These are phyloP conservation scores for Tolypocladium album DNA, from an alignment of 2,329 filamentous ascomycete genomes.

Conservation along the genomic window DNA sequence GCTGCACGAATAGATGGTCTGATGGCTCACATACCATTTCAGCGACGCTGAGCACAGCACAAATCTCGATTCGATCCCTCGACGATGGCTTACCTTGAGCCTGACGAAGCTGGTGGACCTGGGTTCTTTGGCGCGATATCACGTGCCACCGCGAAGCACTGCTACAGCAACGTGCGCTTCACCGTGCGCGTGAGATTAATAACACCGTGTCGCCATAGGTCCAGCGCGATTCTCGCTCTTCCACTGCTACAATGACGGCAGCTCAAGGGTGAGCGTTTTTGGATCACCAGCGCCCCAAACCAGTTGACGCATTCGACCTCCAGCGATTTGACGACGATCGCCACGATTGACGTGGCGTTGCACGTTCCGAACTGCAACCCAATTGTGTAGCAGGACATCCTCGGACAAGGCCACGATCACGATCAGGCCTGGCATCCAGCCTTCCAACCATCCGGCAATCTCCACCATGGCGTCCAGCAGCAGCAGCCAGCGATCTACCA, in stretches of 20 bases:
- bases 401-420: neutral
- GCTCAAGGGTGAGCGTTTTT: neutral
- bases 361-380: neutral
- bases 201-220: neutral
- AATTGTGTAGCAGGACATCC: neutral
- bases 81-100: neutral
- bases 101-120: neutral
- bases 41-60: neutral
- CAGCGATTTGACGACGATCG: neutral
- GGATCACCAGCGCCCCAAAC: neutral
- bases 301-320: neutral
- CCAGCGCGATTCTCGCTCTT: neutral
- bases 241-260: neutral
- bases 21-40: neutral
- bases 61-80: neutral
- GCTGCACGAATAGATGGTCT: conserved; percentile 2
- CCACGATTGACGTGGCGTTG: neutral
- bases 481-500: neutral
- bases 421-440: neutral
- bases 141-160: neutral
- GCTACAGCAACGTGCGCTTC: neutral
- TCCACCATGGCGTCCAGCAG: neutral
- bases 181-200: neutral
- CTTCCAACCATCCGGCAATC: neutral
- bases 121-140: conserved; percentile 1